Base-by-base conservation (phyloP, 352 stramenopile genomes). In the Phytopythium cucurbitacearum region DNA sequence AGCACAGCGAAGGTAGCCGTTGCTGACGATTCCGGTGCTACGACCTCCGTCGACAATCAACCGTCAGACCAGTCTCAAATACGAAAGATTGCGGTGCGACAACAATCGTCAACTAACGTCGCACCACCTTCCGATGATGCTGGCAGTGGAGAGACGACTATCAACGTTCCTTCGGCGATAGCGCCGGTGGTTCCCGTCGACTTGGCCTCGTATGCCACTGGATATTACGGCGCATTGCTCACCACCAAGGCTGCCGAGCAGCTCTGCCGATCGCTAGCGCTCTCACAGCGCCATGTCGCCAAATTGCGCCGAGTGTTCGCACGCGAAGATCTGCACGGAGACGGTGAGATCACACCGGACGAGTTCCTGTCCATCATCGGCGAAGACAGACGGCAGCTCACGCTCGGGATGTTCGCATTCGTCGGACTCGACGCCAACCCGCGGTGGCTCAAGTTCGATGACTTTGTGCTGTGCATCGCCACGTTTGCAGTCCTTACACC, bases 351-450 rank as follows among this genome's bases (percentile, higher is more conserved):
- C 54, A 89, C 76, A 1, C 69, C 62, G 3, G 66, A 74, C 13
- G 79, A 87, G 53, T 89, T 89, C 55, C 81, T 85, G 51, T 52
- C 60, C 0, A 57, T 80, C 42, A 66, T 89, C 39, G 38, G 61
- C 13, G 76, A 87, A 51, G 70, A 86, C 45, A 80, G 76, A 16
- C 75, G 79, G 7, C 67, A 69, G 41, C 67, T 89, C 32, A 84
- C 79, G 1, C 53, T 65, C 2, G 76, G 79, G 12, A 65, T 87
- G 6, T 87, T 89, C 48, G 53, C 61, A 39, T 69, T 65, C 33
- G 66, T 73, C 2, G 76, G 68, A 0, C 58, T 87, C 32, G 41
- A 36, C 15, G 47, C 59, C 3, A 50, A 58, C 34, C 59, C 68
- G 6, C 55, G 64, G 48, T 53, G 59, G 1, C 57, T 89, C 41